These are phyloP conservation scores for Pyrenopolyporus hunteri DNA, from an alignment of 495 filamentous ascomycete genomes.

Conservation along the genomic window DNA sequence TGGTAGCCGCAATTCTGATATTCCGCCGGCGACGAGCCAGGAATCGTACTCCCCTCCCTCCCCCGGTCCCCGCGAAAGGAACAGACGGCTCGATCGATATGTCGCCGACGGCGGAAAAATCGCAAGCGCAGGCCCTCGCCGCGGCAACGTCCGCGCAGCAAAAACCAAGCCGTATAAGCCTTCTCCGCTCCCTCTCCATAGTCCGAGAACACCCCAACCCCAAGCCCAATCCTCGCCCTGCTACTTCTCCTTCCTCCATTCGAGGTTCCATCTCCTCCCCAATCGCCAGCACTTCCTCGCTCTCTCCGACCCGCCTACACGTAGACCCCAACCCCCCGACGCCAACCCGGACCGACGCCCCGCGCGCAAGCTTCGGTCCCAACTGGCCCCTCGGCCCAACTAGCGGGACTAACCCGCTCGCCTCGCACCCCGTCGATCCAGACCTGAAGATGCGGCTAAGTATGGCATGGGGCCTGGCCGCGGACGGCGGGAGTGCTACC, in stretches of 20 bases:
- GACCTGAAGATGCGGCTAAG: slow-evolving; percentile 25
- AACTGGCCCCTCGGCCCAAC: slow-evolving; percentile 30
- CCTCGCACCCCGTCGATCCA: slow-evolving; percentile 31
- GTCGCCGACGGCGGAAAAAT: slow-evolving; percentile 7
- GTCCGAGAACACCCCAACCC: slow-evolving; percentile 29
- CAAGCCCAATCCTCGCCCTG: too few relatives aligned
- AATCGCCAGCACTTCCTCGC: background rate
- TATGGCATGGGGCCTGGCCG: background rate
- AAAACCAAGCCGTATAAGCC: background rate
- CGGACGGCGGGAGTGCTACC: too few relatives aligned
- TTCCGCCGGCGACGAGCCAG: slow-evolving; percentile 4
- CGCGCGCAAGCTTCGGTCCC: slow-evolving; percentile 23
- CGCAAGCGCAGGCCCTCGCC: slow-evolving; percentile 2
- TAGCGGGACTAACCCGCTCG: slow-evolving; percentile 11
- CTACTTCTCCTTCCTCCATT: too few relatives aligned
- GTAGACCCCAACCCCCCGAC: too few relatives aligned
- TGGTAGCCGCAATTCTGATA: slow-evolving; percentile 8
- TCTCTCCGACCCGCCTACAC: background rate
- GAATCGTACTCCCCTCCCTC: background rate
- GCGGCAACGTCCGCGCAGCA: background rate
- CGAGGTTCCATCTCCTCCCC: background rate
- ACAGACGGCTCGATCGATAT: slow-evolving; percentile 9
- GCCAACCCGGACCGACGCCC: too few relatives aligned
- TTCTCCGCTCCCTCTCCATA: slow-evolving; percentile 28
- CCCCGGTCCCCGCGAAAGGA: background rate